Conservation (phyloP, 2,329 filamentous ascomycete genomes). For the Colletotrichum camelliae region DNA sequence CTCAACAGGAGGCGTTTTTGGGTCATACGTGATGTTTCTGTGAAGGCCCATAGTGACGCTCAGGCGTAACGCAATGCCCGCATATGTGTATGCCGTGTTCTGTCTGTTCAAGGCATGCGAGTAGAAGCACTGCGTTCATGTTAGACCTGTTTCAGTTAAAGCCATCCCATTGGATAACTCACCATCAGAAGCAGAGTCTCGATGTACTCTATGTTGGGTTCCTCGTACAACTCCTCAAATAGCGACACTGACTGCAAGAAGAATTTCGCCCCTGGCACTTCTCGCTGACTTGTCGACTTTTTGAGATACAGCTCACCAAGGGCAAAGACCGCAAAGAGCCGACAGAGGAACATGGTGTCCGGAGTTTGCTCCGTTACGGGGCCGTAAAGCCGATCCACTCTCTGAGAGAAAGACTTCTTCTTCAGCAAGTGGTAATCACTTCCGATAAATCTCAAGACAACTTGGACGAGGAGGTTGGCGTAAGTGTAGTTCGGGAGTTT, state of each 20-base stretch:
- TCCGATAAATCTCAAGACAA: constrained; percentile 33
- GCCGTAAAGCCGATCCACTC: constrained; percentile 39
- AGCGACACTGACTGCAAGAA: constrained; percentile 44
- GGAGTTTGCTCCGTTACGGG: constrained; percentile 29
- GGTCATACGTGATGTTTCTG: constrained; percentile 28
- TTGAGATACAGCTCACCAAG: constrained; percentile 49
- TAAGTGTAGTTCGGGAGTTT: constrained; percentile 27
- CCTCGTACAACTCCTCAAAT: constrained; percentile 45
- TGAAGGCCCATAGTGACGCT: constrained; percentile 48
- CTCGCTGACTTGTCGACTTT: constrained; percentile 33
- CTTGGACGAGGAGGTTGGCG: constrained; percentile 32
- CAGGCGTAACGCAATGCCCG: constrained; percentile 40
- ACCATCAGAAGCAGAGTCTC: constrained; percentile 46
- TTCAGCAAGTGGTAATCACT: constrained; percentile 37
- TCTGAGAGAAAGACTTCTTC: constrained; percentile 40
- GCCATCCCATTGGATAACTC: constrained; percentile 21
- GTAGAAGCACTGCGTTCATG: constrained; percentile 29
- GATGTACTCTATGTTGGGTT: constrained; percentile 47
- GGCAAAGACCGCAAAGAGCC: constrained; percentile 49
- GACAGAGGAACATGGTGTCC: constrained; percentile 40
- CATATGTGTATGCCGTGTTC: constrained; percentile 35
- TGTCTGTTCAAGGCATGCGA: constrained; percentile 39
- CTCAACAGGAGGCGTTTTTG: constrained; percentile 26
- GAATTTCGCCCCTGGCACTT: constrained; percentile 48
- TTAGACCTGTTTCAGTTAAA: constrained; percentile 29